Conservation (phyloP, 78 protist species). For the Dictyostelium discoideum region DNA sequence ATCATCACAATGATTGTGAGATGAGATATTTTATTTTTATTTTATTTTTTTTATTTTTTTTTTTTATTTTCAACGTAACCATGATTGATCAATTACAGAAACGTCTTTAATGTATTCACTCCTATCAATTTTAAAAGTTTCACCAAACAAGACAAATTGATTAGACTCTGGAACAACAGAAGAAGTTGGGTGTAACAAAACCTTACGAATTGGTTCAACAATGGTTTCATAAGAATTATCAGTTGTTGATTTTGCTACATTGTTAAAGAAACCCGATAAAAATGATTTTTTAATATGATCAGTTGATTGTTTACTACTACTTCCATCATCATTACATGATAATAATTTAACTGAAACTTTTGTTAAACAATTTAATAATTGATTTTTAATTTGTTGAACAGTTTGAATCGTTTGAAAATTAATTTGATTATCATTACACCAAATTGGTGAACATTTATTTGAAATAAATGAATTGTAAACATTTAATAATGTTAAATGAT, state of each 20-base stretch:
- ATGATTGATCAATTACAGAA: conserved; percentile 87
- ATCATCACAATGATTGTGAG: no score
- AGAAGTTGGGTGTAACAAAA: conserved; percentile 85
- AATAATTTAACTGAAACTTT: conserved; percentile 25
- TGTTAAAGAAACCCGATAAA: conserved; percentile 84
- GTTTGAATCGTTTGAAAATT: conserved; percentile 29
- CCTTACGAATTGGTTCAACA: conserved; percentile 7
- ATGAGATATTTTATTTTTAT: no score
- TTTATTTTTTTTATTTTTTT: no score
- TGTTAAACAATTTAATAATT: conserved; percentile 29
- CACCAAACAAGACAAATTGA: conserved; percentile 80
- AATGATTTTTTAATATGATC: conserved; percentile 59
- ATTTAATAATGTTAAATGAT: conserved; percentile 92
- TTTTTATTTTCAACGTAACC: conserved; percentile 75
- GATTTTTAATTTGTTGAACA: conserved; percentile 49
- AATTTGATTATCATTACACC: conserved; percentile 70
- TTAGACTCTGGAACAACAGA: conserved; percentile 54
- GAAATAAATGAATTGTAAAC: conserved; percentile 28
- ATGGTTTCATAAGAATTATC: conserved; percentile 38
- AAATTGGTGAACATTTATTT: not conserved
- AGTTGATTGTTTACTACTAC: not conserved
- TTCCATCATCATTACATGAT: not conserved
- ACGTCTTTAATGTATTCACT: conserved; percentile 88
- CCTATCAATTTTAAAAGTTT: conserved; percentile 35
- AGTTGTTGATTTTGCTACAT: conserved; percentile 69